Percentiles rank a stretch among this genome's conserved stretches.
These are phyloP conservation scores for Eremothecium gossypii DNA, from an alignment of 1,139 yeast genomes.

Conservation along the genomic window DNA sequence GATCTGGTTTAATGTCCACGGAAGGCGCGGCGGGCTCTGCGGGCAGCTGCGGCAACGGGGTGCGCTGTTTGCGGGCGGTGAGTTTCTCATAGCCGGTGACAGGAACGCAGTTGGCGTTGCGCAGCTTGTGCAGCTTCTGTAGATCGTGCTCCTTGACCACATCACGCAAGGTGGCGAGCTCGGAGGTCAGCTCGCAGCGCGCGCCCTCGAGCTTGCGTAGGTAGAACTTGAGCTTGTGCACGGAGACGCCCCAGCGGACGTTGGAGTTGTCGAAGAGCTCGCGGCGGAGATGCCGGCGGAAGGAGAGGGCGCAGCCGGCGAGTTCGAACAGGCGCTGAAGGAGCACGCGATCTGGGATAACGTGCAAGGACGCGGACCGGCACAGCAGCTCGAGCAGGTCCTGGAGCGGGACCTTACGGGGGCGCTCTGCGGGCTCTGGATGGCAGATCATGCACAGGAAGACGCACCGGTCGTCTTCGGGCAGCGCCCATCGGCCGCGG, in stretches of 20 bases:
- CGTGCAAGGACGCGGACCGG: slow-evolving; percentile 32
- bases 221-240: slow-evolving; percentile 32
- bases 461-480: slow-evolving; percentile 33
- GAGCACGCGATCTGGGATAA: slow-evolving; percentile 37
- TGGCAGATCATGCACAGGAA: slow-evolving; percentile 63
- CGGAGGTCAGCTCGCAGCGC: slow-evolving; percentile 26
- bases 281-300: slow-evolving; percentile 20
- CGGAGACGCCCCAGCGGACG: slow-evolving; percentile 11
- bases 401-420: slow-evolving; percentile 26
- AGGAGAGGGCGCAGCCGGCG: slow-evolving; percentile 19
- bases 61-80: no score
- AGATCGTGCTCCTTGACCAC: slow-evolving; percentile 10
- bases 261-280: slow-evolving; percentile 16
- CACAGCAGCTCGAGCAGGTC: slow-evolving; percentile 30
- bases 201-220: slow-evolving; percentile 41
- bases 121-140: slow-evolving; percentile 5
- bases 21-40: no score
- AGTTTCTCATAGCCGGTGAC: slow-evolving; percentile 11
- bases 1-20: no score
- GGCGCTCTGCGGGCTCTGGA: slow-evolving; percentile 12
- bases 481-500: slow-evolving; percentile 29
- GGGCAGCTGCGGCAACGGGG: no score
- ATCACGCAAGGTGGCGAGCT: slow-evolving; percentile 27
- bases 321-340: slow-evolving; percentile 23
- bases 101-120: slow-evolving; percentile 3